A percentile compares a stretch with the other conserved stretches of the same genome.
These are phyloP conservation scores for Cutaneotrichosporon spelunceum DNA, from an alignment of 1,284 basidiomycete species.

Conservation along the genomic window DNA sequence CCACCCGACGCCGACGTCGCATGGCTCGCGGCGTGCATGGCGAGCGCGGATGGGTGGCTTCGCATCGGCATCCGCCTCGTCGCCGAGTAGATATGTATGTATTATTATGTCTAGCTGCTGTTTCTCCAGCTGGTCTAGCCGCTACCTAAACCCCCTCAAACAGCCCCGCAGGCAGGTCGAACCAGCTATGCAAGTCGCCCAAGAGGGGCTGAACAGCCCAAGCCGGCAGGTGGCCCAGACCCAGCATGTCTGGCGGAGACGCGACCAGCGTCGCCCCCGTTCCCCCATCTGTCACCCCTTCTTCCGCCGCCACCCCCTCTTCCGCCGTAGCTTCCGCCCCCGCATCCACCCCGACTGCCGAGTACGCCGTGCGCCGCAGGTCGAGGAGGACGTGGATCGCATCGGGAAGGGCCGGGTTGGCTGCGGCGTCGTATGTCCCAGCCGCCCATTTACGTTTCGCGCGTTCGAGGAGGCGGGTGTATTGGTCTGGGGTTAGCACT, in stretches of 20 bases:
- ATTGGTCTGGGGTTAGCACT: conserved; percentile 39
- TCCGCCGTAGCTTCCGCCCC: too few relatives aligned
- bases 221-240: conserved; percentile 41
- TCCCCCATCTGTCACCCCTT: too few relatives aligned
- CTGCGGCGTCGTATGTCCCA: conserved; percentile 21
- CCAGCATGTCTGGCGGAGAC: conserved; percentile 37
- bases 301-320: too few relatives aligned
- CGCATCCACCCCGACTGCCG: conserved; percentile 41
- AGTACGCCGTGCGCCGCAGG: conserved; percentile 49
- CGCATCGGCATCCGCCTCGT: conserved; percentile 72
- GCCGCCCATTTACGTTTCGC: conserved; percentile 47
- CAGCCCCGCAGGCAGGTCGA: conserved; percentile 44
- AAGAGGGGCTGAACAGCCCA: conserved; percentile 47
- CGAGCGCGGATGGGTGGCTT: conserved; percentile 92
- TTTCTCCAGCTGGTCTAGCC: background rate
- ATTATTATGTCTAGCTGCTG: background rate
- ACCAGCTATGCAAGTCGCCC: conserved; percentile 50
- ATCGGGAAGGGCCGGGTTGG: conserved; percentile 42
- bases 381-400: conserved; percentile 51
- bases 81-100: conserved; percentile 22
- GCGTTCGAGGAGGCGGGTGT: conserved; percentile 47
- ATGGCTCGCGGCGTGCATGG: conserved; percentile 85
- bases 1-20: conserved; percentile 85
- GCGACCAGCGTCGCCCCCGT: conserved; percentile 36
- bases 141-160: conserved; percentile 20